Conservation (phyloP, 768 basidiomycete species). For the Terana coerulea region DNA sequence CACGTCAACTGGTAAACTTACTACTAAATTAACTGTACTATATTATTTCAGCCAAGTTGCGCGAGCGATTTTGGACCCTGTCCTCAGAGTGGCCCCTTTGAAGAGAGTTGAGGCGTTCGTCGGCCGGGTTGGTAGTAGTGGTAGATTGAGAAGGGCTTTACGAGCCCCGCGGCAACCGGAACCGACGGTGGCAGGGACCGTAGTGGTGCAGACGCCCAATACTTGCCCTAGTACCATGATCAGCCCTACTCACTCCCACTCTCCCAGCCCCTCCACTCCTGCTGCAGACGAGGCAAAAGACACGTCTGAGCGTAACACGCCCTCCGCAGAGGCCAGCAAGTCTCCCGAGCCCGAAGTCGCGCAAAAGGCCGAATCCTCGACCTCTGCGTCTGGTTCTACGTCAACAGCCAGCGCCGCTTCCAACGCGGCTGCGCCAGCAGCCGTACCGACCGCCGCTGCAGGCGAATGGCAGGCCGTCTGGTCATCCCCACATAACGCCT, state of each 20-base stretch:
- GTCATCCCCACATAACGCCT: slow-evolving; percentile 72
- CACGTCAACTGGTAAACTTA: too few relatives aligned
- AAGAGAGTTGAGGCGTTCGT: neutral
- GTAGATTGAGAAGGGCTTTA: neutral
- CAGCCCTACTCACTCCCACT: slow-evolving; percentile 6
- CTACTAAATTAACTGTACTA: too few relatives aligned
- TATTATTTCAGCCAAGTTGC: too few relatives aligned
- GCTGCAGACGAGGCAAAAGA: neutral
- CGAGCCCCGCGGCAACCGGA: neutral
- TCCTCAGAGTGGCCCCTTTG: too few relatives aligned
- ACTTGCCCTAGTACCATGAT: slow-evolving; percentile 10
- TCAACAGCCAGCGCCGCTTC: neutral
- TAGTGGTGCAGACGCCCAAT: slow-evolving; percentile 2
- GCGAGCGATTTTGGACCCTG: too few relatives aligned
- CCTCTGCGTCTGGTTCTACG: neutral
- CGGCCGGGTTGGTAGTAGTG: neutral
- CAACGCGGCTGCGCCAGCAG: slow-evolving; percentile 2
- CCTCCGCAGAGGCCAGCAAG: neutral
- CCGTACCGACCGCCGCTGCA: slow-evolving; percentile 13
- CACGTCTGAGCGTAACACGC: neutral
- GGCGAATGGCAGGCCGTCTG: slow-evolving; percentile 76
- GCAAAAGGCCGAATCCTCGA: too few relatives aligned
- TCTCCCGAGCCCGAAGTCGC: neutral
- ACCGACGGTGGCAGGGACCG: slow-evolving; percentile 1
- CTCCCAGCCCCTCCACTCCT: slow-evolving; percentile 4